Evolutionary conservation across 2,329 filamentous ascomycete genomes (phyloP).

Genomic region (Claviceps arundinis): DNA sequence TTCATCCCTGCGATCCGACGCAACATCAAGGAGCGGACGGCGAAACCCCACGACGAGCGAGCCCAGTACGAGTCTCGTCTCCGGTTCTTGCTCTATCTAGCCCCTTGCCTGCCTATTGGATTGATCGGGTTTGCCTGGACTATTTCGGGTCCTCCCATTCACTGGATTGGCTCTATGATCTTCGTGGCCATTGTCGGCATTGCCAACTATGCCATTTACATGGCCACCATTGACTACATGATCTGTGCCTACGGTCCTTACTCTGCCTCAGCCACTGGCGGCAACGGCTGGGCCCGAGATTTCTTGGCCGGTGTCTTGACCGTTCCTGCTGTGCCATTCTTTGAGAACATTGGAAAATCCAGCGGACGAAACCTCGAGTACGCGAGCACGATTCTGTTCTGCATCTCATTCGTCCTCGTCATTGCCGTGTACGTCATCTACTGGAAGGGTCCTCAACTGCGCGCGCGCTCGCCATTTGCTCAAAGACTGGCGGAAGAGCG

Average conservation of each 20-base stretch:
- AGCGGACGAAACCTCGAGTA: conserved; percentile 40
- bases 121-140: conserved; percentile 60
- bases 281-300: conserved; percentile 62
- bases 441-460: conserved; percentile 46
- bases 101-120: conserved; percentile 49
- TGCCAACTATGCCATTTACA: conserved; percentile 62
- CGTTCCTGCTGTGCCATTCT: conserved; percentile 53
- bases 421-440: conserved; percentile 54
- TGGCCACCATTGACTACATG: conserved; percentile 69
- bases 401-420: conserved; percentile 48
- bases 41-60: conserved; percentile 37
- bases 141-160: conserved; percentile 45
- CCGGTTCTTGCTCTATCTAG: conserved; percentile 49
- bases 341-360: conserved; percentile 37
- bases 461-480: conserved; percentile 50
- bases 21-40: conserved; percentile 36
- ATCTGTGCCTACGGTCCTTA: conserved; percentile 61
- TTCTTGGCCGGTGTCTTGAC: conserved; percentile 61
- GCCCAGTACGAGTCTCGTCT: conserved; percentile 59
- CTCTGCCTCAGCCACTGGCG: conserved; percentile 60
- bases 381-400: conserved; percentile 50
- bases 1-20: conserved; percentile 45
- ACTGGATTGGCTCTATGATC: conserved; percentile 56
- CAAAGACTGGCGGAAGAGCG: conserved; percentile 41
- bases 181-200: conserved; percentile 55